Conservation (phyloP, 2,329 filamentous ascomycete species). For the Rachicladosporium sp. region DNA sequence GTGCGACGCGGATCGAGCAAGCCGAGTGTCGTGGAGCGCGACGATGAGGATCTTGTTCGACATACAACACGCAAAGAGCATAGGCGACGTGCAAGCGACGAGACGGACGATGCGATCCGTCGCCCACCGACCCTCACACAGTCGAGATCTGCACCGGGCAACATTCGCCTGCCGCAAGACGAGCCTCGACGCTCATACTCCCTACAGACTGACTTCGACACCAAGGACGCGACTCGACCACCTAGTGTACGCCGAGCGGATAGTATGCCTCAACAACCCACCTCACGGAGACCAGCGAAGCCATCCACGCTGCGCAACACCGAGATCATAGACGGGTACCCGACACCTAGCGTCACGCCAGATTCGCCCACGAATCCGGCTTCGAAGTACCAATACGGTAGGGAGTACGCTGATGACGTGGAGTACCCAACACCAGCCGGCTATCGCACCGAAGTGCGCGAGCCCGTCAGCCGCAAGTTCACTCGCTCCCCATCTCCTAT, state of each 20-base stretch:
- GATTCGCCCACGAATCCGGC: slow-evolving; percentile 10
- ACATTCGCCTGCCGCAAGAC: slow-evolving; percentile 16
- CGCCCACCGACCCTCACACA: slow-evolving; percentile 26
- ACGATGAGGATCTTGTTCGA: slow-evolving; percentile 11
- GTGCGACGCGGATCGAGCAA: slow-evolving; percentile 16
- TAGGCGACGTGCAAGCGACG: slow-evolving; percentile 13
- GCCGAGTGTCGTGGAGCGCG: slow-evolving; percentile 10
- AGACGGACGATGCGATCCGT: slow-evolving; percentile 8
- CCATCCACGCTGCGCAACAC: slow-evolving; percentile 15
- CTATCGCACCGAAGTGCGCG: slow-evolving; percentile 16
- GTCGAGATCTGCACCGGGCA: slow-evolving; percentile 21
- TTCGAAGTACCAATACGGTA: slow-evolving; percentile 14
- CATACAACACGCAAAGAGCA: slow-evolving; percentile 9
- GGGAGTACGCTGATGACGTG: slow-evolving; percentile 18
- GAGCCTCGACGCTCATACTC: slow-evolving; percentile 17
- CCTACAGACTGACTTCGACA: slow-evolving; percentile 13
- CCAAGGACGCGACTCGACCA: slow-evolving; percentile 21
- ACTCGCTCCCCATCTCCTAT: slow-evolving; percentile 20
- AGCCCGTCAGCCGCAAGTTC: slow-evolving; percentile 9
- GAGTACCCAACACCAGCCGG: slow-evolving; percentile 21
- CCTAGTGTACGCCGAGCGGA: slow-evolving; percentile 29
- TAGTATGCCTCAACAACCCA: slow-evolving; percentile 26
- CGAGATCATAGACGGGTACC: slow-evolving; percentile 14
- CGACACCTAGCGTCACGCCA: slow-evolving; percentile 18
- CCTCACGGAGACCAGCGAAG: slow-evolving; percentile 9